Conservation (phyloP, 257 asterid genomes). For the Cordia subcordata region DNA sequence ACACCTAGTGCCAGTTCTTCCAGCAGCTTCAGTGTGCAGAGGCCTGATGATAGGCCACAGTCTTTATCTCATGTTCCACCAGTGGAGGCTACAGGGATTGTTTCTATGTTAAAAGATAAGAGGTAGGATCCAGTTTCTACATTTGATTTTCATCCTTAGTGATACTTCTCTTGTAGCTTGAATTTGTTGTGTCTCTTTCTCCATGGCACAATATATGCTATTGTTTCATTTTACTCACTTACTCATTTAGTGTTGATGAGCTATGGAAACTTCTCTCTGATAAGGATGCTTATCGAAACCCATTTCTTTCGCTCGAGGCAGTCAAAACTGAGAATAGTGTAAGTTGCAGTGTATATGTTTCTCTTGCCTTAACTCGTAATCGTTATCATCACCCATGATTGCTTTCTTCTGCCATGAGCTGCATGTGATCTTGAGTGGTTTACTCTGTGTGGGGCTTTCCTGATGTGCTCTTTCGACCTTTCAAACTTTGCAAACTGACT, state of each 20-base stretch:
- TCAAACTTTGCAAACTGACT: no score
- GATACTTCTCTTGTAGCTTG: neutral
- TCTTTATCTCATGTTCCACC: slow-evolving; percentile 71
- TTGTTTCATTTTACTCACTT: neutral
- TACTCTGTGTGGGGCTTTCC: no score
- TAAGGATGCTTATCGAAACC: slow-evolving; percentile 72
- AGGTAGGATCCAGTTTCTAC: slow-evolving; percentile 32
- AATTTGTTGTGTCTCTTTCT: neutral
- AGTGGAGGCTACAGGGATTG: slow-evolving; percentile 73
- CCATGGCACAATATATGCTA: neutral
- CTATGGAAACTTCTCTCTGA: slow-evolving; percentile 74
- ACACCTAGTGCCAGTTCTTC: slow-evolving; percentile 59
- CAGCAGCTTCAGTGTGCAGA: slow-evolving; percentile 32
- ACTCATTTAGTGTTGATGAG: slow-evolving; percentile 49
- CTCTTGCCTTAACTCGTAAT: neutral
- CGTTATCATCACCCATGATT: no score
- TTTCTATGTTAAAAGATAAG: slow-evolving; percentile 62
- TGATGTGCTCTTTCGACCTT: no score
- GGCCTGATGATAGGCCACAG: slow-evolving; percentile 53
- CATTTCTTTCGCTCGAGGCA: slow-evolving; percentile 74
- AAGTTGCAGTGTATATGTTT: slow-evolving; percentile 21
- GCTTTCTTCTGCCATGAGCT: no score
- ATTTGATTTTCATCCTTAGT: no score
- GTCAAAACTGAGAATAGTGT: slow-evolving; percentile 81
- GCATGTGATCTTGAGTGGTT: no score